Conservation (phyloP, 352 stramenopile genomes). For the Poterioochromonas sp. region DNA sequence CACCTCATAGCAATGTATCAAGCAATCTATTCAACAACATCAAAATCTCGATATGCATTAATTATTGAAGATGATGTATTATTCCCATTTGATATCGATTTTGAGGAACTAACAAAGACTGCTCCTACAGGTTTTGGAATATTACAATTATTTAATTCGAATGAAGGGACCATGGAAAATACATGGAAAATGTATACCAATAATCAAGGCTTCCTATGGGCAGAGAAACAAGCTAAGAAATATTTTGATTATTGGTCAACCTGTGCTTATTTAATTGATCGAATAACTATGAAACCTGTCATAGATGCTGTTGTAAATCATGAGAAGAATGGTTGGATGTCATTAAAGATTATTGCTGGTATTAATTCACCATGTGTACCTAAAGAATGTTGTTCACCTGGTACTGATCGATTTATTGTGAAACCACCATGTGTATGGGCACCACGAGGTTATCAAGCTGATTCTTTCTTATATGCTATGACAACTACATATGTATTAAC, state of each 20-base stretch:
- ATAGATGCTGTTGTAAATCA: conserved; percentile 12
- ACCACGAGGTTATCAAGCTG: conserved; percentile 25
- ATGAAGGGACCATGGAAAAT: conserved; percentile 10
- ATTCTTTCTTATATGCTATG: conserved; percentile 33
- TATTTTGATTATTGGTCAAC: conserved; percentile 33
- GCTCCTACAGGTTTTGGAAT: conserved; percentile 31
- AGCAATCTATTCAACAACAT: conserved; percentile 11
- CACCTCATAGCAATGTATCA: conserved; percentile 31
- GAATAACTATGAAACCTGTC: conserved; percentile 26
- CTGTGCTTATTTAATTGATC: conserved; percentile 33
- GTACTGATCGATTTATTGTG: not conserved
- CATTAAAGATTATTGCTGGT: conserved; percentile 29
- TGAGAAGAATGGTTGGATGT: not conserved
- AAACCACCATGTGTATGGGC: conserved; percentile 29
- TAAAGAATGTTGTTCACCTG: not conserved
- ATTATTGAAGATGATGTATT: conserved; percentile 32
- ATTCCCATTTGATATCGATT: conserved; percentile 35
- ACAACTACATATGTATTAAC: not conserved
- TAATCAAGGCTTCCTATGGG: not conserved
- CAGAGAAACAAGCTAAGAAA: not conserved
- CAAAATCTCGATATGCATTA: conserved; percentile 13
- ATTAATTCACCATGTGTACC: conserved; percentile 29
- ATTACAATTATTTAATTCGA: conserved; percentile 32
- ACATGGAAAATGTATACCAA: conserved; percentile 1
- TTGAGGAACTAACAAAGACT: not conserved